A percentile compares a stretch with the other conserved stretches of the same genome.
Evolutionary conservation across 2,329 filamentous ascomycete species (phyloP).

Genomic region (Emydomyces testavorans): DNA sequence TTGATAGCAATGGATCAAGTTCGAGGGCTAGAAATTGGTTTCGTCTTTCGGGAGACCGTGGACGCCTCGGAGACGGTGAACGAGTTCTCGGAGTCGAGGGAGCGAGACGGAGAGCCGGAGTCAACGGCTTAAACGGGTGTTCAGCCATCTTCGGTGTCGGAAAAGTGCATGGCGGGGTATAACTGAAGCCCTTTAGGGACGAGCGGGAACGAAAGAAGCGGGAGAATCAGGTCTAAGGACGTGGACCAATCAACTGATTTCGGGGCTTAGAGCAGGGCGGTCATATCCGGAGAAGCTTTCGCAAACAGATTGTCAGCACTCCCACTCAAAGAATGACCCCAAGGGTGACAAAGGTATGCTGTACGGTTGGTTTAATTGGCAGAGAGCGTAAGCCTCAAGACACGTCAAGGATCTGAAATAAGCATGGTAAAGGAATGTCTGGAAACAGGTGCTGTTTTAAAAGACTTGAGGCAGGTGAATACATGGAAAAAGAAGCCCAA

Average conservation of each 20-base stretch:
- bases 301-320: not conserved
- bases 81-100: constrained; percentile 22
- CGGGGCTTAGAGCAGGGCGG: not conserved
- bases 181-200: constrained; percentile 17
- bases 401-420: constrained; percentile 8
- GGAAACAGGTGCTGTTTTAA: constrained; percentile 8
- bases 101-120: constrained; percentile 22
- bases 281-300: not conserved
- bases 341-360: not conserved
- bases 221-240: constrained; percentile 7
- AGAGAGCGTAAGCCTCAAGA: constrained; percentile 4
- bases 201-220: constrained; percentile 11
- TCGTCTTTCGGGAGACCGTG: constrained; percentile 31
- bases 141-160: constrained; percentile 26
- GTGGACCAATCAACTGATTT: constrained; percentile 11
- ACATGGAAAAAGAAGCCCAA: constrained; percentile 5
- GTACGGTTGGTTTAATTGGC: constrained; percentile 3
- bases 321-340: not conserved
- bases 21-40: constrained; percentile 29
- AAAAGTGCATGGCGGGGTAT: constrained; percentile 18
- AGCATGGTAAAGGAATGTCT: constrained; percentile 10
- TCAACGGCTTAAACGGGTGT: constrained; percentile 22
- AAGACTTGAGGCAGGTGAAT: constrained; percentile 2
- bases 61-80: constrained; percentile 25
- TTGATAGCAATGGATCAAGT: constrained; percentile 40